These are phyloP conservation scores for Dryas alaskensis DNA, from an alignment of 306 rosid species.

Conservation along the genomic window DNA sequence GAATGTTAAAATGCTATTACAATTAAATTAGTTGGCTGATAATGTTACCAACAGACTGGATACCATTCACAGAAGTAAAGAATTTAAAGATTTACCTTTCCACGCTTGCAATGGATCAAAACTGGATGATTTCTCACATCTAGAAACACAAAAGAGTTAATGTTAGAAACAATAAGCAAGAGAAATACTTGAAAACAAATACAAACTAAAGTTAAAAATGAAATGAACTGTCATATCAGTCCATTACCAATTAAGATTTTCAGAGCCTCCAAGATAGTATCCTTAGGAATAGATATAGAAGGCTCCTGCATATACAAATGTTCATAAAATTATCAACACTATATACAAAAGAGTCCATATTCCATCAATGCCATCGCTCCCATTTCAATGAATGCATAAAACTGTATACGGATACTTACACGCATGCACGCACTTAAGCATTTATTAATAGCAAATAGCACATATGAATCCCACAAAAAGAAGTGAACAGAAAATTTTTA, in stretches of 20 bases:
- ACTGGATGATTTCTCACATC: constrained; percentile 65
- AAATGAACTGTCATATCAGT: background rate
- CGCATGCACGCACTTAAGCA: background rate
- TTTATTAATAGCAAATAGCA: background rate
- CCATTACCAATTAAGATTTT: constrained; percentile 64
- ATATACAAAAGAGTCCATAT: background rate
- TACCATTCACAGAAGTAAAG: background rate
- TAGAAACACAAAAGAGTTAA: constrained; percentile 20
- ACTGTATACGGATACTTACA: background rate
- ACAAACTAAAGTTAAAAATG: background rate
- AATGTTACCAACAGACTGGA: background rate
- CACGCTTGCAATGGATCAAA: constrained; percentile 67
- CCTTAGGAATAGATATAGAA: constrained; percentile 45
- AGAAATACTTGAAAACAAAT: background rate
- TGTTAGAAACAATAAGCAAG: background rate
- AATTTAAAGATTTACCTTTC: constrained; percentile 38
- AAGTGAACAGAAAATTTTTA: background rate
- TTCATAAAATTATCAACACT: constrained; percentile 6
- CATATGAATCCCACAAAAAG: background rate
- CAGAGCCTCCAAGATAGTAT: constrained; percentile 71
- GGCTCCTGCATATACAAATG: constrained; percentile 52
- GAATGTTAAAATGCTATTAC: background rate
- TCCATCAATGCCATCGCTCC: background rate
- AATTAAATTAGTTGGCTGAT: background rate
- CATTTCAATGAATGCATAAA: background rate